Base-by-base conservation (phyloP, 2,329 filamentous ascomycete genomes). In the Pseudogymnoascus sp. region DNA sequence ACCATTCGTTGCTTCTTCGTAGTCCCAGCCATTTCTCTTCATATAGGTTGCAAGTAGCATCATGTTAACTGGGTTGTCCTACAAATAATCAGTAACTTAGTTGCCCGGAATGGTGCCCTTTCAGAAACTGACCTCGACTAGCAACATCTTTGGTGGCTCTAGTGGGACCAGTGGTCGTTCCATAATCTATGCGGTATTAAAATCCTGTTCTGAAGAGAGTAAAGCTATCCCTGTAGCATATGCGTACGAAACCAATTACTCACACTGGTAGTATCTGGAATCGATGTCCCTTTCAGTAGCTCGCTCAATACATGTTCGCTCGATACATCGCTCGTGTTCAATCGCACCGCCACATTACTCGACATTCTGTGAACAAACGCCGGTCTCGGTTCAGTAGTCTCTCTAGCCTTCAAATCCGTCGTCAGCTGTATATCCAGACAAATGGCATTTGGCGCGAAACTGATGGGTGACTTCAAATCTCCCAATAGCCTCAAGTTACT, bases 1-100 rank as follows among this genome's bases (percentile, higher is more conserved):
- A 9, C 80, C 80, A 65, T 82, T 76, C 10, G 67, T 68, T 3
- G 79, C 79, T 2, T 71, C 73, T 44, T 74, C 73, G 13, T 73
- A 73, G n/a, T 74, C 70, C 60, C 66, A 69, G 1, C 68, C 66
- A 3, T 68, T 66, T 42, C 71, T 72, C 50, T 64, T 66, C 64
- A 72, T 70, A 31, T 69, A 72, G 1, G 69, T 69, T 21, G 65
- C 62, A 2, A 73, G 66, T n/a, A 73, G 66, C 65, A 75, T 73
- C 63, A 78, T 67, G 57, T 77, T 77, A 64, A 77, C 72, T 7
- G 69, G 71, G 60, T 77, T 77, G 61, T 77, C 76, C 63, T 78
- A 2, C 76, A 73, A 2, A 74, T 68, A 7, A 74, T 65, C 28
- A 75, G 63, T 15, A 33, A 19, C 31, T 50, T 62, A 31, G 21